Conservation (phyloP, 331 rosid species). For the Prunus yedoensis region DNA sequence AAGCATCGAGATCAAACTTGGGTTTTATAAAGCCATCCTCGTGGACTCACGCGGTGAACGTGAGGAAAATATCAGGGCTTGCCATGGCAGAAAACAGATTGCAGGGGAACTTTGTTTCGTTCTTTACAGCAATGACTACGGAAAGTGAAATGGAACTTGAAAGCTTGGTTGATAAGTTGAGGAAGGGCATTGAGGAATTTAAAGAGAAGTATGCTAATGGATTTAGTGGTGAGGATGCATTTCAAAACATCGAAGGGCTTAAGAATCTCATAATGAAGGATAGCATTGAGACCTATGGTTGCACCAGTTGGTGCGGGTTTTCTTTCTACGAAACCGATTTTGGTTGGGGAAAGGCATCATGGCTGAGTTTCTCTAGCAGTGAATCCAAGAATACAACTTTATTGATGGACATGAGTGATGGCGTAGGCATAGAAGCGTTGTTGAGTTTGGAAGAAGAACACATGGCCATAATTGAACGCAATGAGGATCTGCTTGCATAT, state of each 20-base stretch:
- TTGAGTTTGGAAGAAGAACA: constrained; percentile 14
- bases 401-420: constrained; percentile 18
- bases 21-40: background rate
- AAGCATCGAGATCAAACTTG: constrained; percentile 4
- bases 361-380: background rate
- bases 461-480: constrained; percentile 15
- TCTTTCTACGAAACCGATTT: constrained; percentile 19
- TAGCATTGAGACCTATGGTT: background rate
- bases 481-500: constrained; percentile 3
- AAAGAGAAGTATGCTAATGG: too few relatives aligned
- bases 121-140: too few relatives aligned
- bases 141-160: too few relatives aligned
- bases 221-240: too few relatives aligned
- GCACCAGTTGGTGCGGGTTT: constrained; percentile 28
- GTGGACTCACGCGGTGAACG: background rate
- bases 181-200: too few relatives aligned
- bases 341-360: constrained; percentile 34
- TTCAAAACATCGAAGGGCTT: too few relatives aligned
- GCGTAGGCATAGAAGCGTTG: constrained; percentile 15
- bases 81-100: background rate
- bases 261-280: too few relatives aligned
- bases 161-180: too few relatives aligned
- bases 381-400: background rate
- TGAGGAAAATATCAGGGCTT: constrained; percentile 4
- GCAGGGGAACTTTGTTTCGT: constrained; percentile 10